Evolutionary conservation across 2,329 filamentous ascomycete genomes (phyloP).

Genomic region (Neurospora sp.): DNA sequence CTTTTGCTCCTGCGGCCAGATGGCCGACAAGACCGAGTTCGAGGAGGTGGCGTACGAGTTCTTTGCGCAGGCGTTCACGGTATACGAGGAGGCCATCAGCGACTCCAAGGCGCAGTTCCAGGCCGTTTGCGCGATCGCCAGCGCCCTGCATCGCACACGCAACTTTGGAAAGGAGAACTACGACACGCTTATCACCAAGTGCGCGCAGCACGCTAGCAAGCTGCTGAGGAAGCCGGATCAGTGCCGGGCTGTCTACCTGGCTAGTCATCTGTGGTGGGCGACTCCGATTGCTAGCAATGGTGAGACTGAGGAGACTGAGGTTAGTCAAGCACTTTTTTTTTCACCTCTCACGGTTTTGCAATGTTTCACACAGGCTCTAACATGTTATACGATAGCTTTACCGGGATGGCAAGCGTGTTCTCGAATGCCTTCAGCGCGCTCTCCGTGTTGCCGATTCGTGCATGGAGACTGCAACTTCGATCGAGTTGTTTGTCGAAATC

Average conservation of each 20-base stretch:
- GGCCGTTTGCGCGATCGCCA: constrained; percentile 88
- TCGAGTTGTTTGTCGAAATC: constrained; percentile 97
- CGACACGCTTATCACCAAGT: constrained; percentile 96
- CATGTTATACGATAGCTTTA: constrained; percentile 56
- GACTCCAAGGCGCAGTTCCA: constrained; percentile 97
- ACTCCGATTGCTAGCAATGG: constrained; percentile 67
- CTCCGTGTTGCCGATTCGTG: constrained; percentile 94
- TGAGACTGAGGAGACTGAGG: constrained; percentile 72
- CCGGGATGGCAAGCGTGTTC: constrained; percentile 90
- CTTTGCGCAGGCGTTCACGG: constrained; percentile 95
- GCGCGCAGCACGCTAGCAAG: constrained; percentile 92
- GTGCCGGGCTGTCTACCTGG: constrained; percentile 90
- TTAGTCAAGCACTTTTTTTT: constrained; percentile 31
- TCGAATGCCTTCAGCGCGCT: constrained; percentile 91
- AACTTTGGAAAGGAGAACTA: constrained; percentile 97
- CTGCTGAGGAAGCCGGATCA: constrained; percentile 96
- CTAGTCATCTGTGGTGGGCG: constrained; percentile 97
- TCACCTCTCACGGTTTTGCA: neutral
- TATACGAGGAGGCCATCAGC: constrained; percentile 93
- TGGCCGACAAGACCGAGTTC: constrained; percentile 81
- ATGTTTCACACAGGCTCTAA: constrained; percentile 7
- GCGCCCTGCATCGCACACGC: constrained; percentile 75
- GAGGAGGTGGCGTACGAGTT: constrained; percentile 98
- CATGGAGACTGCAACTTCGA: constrained; percentile 96
- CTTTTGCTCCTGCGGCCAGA: constrained; percentile 85